A percentile compares a stretch with the other conserved stretches of the same genome.
These are phyloP conservation scores for Alternaria sp. DNA, from an alignment of 2,329 filamentous ascomycete genomes.

Conservation along the genomic window DNA sequence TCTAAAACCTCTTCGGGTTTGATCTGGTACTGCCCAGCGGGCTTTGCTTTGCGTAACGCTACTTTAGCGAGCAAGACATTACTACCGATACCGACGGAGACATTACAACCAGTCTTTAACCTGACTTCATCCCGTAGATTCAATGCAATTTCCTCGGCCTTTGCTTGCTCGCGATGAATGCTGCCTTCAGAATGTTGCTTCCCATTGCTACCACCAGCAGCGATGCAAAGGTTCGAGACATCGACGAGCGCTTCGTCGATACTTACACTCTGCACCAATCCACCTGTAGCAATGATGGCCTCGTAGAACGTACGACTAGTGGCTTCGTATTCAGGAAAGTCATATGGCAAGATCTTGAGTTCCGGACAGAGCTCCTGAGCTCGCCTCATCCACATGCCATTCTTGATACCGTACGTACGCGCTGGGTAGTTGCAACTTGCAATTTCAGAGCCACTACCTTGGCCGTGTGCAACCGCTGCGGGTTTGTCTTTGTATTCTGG, in stretches of 20 bases:
- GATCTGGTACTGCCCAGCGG: slow-evolving; percentile 89
- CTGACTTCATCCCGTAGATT: slow-evolving; percentile 75
- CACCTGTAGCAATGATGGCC: slow-evolving; percentile 79
- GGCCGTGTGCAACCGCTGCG: slow-evolving; percentile 86
- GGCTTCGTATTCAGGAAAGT: slow-evolving; percentile 94
- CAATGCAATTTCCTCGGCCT: slow-evolving; percentile 75
- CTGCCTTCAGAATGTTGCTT: slow-evolving; percentile 71
- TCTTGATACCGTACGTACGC: slow-evolving; percentile 85
- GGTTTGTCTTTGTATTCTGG: slow-evolving; percentile 82
- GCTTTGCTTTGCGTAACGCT: slow-evolving; percentile 89
- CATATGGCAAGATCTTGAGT: slow-evolving; percentile 90
- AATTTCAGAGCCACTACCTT: slow-evolving; percentile 88
- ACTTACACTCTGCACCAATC: slow-evolving; percentile 92
- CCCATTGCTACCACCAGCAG: slow-evolving; percentile 72
- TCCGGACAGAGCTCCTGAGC: slow-evolving; percentile 85
- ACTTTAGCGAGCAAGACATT: slow-evolving; percentile 94
- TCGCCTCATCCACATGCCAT: slow-evolving; percentile 99
- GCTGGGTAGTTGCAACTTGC: slow-evolving; percentile 97
- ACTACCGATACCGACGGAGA: slow-evolving; percentile 90
- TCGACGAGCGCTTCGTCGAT: slow-evolving; percentile 95
- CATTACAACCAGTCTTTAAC: slow-evolving; percentile 79
- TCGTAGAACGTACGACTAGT: slow-evolving; percentile 90
- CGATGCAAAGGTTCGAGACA: slow-evolving; percentile 74
- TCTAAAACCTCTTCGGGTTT: slow-evolving; percentile 80
- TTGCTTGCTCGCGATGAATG: slow-evolving; percentile 79